These are phyloP conservation scores for Phytophthora europaea DNA, from an alignment of 352 stramenopile genomes.

Conservation along the genomic window DNA sequence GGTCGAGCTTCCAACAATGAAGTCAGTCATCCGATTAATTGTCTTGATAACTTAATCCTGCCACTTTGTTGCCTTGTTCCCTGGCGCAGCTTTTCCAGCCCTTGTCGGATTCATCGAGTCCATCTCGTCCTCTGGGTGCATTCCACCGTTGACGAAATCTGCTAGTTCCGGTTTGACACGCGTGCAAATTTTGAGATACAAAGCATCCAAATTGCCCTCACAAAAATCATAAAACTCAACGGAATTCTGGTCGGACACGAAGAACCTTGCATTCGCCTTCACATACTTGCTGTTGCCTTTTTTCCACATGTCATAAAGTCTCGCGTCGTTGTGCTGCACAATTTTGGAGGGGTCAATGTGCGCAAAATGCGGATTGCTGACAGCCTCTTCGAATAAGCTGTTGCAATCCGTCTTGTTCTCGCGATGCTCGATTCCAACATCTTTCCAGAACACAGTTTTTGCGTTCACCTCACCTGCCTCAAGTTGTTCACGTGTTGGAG, in stretches of 20 bases:
- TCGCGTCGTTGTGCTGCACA: constrained; percentile 1
- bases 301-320: background rate
- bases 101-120: background rate
- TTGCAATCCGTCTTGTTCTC: background rate
- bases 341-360: background rate
- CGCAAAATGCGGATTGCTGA: background rate
- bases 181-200: background rate
- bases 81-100: background rate
- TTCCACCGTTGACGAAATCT: constrained; percentile 1
- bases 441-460: background rate
- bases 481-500: background rate
- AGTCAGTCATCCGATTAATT: constrained; percentile 1
- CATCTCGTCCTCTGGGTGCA: background rate
- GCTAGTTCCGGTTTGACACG: background rate
- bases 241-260: background rate
- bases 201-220: constrained; percentile 2
- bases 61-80: background rate
- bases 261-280: constrained; percentile 3
- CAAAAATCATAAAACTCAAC: background rate
- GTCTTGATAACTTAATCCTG: background rate
- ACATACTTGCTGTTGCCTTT: background rate
- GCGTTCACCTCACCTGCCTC: background rate
- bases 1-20: background rate
- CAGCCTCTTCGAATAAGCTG: background rate
- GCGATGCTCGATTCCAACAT: background rate